Percentiles rank a stretch among this genome's conserved stretches.
Evolutionary conservation across 1,139 yeast species (phyloP).

Genomic region (Magnusiomyces ingens): DNA sequence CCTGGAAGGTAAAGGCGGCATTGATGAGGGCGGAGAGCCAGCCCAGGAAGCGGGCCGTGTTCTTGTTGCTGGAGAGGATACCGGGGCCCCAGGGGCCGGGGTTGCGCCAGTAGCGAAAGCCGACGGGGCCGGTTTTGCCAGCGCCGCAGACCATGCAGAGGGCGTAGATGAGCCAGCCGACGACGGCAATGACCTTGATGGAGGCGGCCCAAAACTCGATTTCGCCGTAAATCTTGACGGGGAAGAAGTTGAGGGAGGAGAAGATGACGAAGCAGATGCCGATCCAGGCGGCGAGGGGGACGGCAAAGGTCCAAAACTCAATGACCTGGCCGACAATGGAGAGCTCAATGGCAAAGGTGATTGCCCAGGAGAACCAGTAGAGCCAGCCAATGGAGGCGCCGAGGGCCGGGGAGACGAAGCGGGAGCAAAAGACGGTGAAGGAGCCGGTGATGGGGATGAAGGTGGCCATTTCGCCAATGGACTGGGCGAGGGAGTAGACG

Average conservation of each 20-base stretch:
- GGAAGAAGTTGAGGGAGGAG: constrained; percentile 30
- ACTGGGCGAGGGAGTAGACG: constrained; percentile 50
- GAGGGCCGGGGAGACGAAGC: constrained; percentile 55
- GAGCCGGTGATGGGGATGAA: constrained; percentile 56
- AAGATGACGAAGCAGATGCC: constrained; percentile 26
- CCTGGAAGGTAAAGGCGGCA: constrained; percentile 70
- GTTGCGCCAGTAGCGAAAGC: constrained; percentile 65
- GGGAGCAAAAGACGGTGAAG: constrained; percentile 52
- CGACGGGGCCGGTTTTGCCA: constrained; percentile 60
- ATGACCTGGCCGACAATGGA: constrained; percentile 54
- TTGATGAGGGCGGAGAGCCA: constrained; percentile 56
- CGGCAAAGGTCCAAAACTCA: constrained; percentile 48
- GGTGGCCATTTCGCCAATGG: constrained; percentile 61
- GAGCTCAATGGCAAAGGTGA: constrained; percentile 55
- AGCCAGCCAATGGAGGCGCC: constrained; percentile 58
- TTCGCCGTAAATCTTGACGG: constrained; percentile 36
- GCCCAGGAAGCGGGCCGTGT: constrained; percentile 45
- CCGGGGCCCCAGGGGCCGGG: constrained; percentile 58
- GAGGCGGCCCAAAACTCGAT: constrained; percentile 35
- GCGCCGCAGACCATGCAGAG: constrained; percentile 70
- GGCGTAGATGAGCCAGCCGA: constrained; percentile 64
- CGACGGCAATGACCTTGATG: constrained; percentile 41
- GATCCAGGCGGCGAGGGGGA: constrained; percentile 44
- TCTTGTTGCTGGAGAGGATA: constrained; percentile 42
- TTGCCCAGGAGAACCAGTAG: constrained; percentile 62